Evolutionary conservation across 225 moss, liverwort and hornwort genomes (phyloP).

Genomic region (Physcomitrium patens): DNA sequence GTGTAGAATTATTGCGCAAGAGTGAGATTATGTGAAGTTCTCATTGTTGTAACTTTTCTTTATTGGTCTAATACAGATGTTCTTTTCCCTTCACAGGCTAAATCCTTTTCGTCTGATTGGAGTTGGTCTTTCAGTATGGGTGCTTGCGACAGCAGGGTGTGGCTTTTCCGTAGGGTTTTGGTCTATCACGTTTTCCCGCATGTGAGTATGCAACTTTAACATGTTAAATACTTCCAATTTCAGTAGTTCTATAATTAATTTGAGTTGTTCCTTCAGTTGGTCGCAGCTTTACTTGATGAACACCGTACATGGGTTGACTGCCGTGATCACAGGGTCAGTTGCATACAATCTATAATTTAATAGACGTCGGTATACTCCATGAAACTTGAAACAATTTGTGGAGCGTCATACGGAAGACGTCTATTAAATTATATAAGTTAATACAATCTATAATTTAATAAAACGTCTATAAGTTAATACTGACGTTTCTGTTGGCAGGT

Average conservation of each 20-base stretch:
- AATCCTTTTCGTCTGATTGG: conserved; percentile 92
- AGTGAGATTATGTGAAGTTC: not conserved
- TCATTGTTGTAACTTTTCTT: not conserved
- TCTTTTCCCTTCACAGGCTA: conserved; percentile 36
- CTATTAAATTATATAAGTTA: too few species aligned
- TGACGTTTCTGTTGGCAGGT: conserved; percentile 40
- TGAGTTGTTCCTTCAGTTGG: conserved; percentile 12
- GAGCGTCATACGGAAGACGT: conserved; percentile 7
- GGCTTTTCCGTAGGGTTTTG: conserved; percentile 83
- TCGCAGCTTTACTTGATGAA: conserved; percentile 17
- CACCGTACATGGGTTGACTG: conserved; percentile 11
- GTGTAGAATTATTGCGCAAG: not conserved
- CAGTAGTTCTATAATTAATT: not conserved
- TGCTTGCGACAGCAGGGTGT: conserved; percentile 84
- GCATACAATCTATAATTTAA: not conserved
- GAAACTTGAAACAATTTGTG: conserved; percentile 5
- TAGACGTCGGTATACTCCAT: not conserved
- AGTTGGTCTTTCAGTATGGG: conserved; percentile 86
- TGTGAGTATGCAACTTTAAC: conserved; percentile 39
- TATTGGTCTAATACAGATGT: conserved; percentile 19
- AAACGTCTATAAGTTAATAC: too few species aligned
- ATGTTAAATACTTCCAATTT: not conserved
- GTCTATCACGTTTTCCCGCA: conserved; percentile 77
- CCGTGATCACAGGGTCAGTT: not conserved
- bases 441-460: too few species aligned